A percentile compares a stretch with the other conserved stretches of the same genome.
phyloP scores from a whole-genome alignment of 2,329 filamentous ascomycete species.

The Claviceps spartinae region DNA sequence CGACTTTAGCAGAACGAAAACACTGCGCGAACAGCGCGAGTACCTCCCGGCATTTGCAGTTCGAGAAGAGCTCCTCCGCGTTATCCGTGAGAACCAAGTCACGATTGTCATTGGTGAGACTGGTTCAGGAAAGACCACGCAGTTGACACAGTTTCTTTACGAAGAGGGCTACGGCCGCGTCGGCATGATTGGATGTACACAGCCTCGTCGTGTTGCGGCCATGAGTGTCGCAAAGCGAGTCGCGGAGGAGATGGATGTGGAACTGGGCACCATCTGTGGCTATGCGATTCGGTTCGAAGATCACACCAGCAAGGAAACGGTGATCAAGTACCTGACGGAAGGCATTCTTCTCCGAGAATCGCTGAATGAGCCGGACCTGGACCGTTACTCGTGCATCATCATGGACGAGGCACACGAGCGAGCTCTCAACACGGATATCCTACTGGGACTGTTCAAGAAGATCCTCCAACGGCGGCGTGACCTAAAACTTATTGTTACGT shows the following conservation, averaged over 20 bases:
- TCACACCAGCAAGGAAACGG: conserved; percentile 87
- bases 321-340: conserved; percentile 99
- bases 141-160: conserved; percentile 88
- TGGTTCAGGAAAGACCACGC: conserved; percentile 93
- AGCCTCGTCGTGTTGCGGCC: conserved; percentile 87
- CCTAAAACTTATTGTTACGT: conserved; percentile 92
- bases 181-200: conserved; percentile 92
- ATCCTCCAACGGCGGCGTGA: conserved; percentile 80
- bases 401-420: conserved; percentile 99
- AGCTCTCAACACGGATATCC: conserved; percentile 88
- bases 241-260: conserved; percentile 94
- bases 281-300: conserved; percentile 98
- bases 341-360: conserved; percentile 89
- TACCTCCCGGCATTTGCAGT: conserved; percentile 93
- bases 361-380: conserved; percentile 79
- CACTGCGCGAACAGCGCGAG: conserved; percentile 78
- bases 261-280: conserved; percentile 73
- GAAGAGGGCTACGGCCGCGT: conserved; percentile 84
- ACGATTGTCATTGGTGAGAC: conserved; percentile 95
- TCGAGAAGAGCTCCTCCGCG: conserved; percentile 76
- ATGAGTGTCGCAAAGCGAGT: conserved; percentile 99
- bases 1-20: conserved; percentile 86
- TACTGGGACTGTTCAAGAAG: conserved; percentile 97
- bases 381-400: conserved; percentile 95
- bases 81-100: conserved; percentile 94